These are phyloP conservation scores for Stachybotrys chartarum DNA, from an alignment of 2,329 filamentous ascomycete genomes.

Conservation along the genomic window DNA sequence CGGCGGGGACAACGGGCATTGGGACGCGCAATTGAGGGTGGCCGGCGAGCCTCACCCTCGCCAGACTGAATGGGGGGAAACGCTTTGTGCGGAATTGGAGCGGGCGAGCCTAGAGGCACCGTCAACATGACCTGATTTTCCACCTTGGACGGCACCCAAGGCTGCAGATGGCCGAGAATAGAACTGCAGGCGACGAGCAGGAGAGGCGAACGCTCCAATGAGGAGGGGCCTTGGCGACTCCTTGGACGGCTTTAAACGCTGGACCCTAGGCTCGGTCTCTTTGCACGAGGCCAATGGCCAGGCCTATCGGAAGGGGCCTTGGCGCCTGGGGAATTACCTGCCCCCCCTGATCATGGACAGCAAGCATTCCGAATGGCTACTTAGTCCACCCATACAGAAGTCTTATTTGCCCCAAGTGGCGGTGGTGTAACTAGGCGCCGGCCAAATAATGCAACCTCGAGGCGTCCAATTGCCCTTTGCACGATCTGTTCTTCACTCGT, in stretches of 20 bases:
- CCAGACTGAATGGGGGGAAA: too few species aligned
- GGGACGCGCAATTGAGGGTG: too few species aligned
- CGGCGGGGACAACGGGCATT: too few species aligned
- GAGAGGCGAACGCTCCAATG: not conserved
- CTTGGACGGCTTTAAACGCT: not conserved
- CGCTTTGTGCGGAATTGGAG: not conserved
- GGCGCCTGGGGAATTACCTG: not conserved
- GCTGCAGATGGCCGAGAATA: not conserved
- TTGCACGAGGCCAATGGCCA: not conserved
- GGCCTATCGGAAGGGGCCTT: not conserved
- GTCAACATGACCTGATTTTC: not conserved
- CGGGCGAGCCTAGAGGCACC: not conserved
- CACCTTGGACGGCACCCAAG: not conserved
- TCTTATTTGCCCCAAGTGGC: too few species aligned
- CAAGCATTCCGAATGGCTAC: too few species aligned
- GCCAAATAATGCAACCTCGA: too few species aligned
- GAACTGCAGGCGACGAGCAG: not conserved
- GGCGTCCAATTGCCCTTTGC: too few species aligned
- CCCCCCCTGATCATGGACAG: too few species aligned
- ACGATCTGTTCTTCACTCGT: too few species aligned
- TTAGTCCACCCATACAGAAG: too few species aligned
- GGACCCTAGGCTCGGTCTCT: not conserved
- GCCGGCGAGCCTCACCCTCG: too few species aligned
- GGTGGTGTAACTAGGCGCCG: too few species aligned
- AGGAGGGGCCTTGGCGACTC: not conserved